Percentiles rank a stretch among this genome's conserved stretches.
Evolutionary conservation across 2,329 filamentous ascomycete genomes (phyloP).

Genomic region (Pseudogymnoascus sp.): DNA sequence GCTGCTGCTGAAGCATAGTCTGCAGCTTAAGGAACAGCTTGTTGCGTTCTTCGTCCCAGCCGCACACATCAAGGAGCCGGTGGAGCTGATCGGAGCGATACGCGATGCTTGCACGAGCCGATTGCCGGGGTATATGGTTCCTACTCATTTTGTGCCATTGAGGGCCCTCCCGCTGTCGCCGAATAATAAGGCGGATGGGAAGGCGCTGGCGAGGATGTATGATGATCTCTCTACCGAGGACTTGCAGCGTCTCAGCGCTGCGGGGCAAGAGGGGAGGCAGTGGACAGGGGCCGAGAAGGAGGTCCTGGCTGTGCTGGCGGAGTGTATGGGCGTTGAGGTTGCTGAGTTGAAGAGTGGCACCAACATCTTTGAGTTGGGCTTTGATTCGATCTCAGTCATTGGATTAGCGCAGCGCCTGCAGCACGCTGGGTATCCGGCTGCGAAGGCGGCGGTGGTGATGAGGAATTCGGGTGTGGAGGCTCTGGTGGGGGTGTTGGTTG

Average conservation of each 20-base stretch:
- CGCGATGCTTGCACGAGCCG: constrained; percentile 56
- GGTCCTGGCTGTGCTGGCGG: constrained; percentile 45
- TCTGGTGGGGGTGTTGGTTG: constrained; percentile 30
- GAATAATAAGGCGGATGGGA: constrained; percentile 83
- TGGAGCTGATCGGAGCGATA: constrained; percentile 36
- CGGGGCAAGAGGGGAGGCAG: constrained; percentile 22
- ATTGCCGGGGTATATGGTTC: constrained; percentile 83
- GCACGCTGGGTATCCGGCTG: constrained; percentile 48
- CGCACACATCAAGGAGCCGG: neutral
- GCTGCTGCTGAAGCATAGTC: constrained; percentile 61
- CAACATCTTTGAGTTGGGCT: constrained; percentile 75
- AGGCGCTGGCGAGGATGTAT: constrained; percentile 59
- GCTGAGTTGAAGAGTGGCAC: constrained; percentile 40
- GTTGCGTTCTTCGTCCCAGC: constrained; percentile 61
- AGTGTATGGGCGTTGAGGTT: constrained; percentile 29
- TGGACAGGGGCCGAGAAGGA: constrained; percentile 33
- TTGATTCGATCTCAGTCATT: constrained; percentile 82
- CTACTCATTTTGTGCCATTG: constrained; percentile 69
- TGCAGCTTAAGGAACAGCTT: constrained; percentile 71
- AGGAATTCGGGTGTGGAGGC: constrained; percentile 45
- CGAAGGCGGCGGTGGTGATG: constrained; percentile 59
- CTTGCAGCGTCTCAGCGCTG: constrained; percentile 47
- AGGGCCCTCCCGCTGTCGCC: constrained; percentile 67
- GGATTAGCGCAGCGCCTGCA: constrained; percentile 58
- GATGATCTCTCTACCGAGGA: constrained; percentile 45